Conservation (phyloP, 2,329 filamentous ascomycete genomes). For the Alternaria consortialis region DNA sequence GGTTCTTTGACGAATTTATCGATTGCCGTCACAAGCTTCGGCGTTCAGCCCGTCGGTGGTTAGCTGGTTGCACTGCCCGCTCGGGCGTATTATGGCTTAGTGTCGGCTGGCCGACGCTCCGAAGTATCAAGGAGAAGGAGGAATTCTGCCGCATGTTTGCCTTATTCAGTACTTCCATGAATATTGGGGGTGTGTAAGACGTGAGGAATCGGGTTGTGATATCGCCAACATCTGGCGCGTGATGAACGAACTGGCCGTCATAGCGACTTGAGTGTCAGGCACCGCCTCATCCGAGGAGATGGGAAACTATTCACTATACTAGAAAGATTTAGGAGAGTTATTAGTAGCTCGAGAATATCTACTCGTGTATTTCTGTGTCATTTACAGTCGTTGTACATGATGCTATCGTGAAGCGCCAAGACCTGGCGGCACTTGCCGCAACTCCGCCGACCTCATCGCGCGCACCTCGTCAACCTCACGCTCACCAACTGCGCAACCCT, state of each 20-base stretch:
- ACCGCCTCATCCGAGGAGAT: neutral
- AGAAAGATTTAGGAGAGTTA: neutral
- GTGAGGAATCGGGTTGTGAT: neutral
- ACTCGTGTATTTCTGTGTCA: too few relatives aligned
- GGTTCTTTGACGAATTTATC: conserved; percentile 9
- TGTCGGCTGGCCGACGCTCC: conserved; percentile 12
- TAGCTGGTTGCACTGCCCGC: conserved; percentile 1
- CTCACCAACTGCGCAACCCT: conserved; percentile 18
- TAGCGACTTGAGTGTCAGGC: neutral
- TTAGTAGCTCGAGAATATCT: neutral
- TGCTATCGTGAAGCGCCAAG: conserved; percentile 25
- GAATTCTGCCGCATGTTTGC: neutral
- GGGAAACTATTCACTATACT: neutral
- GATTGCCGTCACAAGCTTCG: conserved; percentile 15
- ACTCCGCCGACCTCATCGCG: conserved; percentile 26
- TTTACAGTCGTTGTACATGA: neutral
- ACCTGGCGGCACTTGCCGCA: conserved; percentile 22
- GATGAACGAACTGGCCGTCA: neutral
- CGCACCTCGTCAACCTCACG: conserved; percentile 20
- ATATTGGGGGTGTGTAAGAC: neutral
- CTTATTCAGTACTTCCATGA: neutral
- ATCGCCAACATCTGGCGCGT: neutral
- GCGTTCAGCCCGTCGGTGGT: conserved; percentile 14
- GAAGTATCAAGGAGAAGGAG: neutral
- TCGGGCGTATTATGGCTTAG: neutral